Base-by-base conservation (phyloP, 2,329 filamentous ascomycete genomes). In the Neonectria punicea region DNA sequence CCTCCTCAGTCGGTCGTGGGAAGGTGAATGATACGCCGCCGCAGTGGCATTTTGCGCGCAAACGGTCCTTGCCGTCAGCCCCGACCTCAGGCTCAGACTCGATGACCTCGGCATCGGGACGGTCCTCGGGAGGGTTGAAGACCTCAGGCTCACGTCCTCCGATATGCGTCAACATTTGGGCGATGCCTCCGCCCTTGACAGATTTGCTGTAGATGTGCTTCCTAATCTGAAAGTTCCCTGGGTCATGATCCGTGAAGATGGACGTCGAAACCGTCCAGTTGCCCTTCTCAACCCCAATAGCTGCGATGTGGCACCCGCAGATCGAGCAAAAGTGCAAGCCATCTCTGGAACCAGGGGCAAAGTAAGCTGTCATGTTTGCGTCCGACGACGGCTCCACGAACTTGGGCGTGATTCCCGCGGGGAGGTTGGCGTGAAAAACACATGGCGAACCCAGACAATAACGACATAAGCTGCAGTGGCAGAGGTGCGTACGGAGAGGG, bases 21-120 rank as follows among this genome's bases (percentile, higher is more conserved):
- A 86, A 75, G 5, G 80, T 81, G 69, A 86, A 85, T 4, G 80
- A 81, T 0, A 86, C 80, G 10, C 84, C 83, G 44, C 80, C 81
- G 61, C 84, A 86, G 60, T 80, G 76, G 67, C 84, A 86, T 65
- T 83, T 66, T 0, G 77, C 83, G 0, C 79, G 78, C 11, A 86
- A 77, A 18, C 78, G 71, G 41, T 83, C 79, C 46, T 77, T 69
- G 10, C 81, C 81, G 9, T 79, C 71, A 1, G 60, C 54, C 5
- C 79, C 80, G 8, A 77, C 58, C 64, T 82, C 80, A 0, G 70
- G 63, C 50, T 74, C 20, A 5, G 74, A 67, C 46, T 75, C 70
- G 32, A 76, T 65, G 6, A 75, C 44, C 46, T 73, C 74, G 34
- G 72, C 74, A 20, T 69, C 61, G 11, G 75, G 68, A 34, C 73